phyloP scores from a whole-genome alignment of 2,329 filamentous ascomycete species.

The Ascosphaera pollenicola region DNA sequence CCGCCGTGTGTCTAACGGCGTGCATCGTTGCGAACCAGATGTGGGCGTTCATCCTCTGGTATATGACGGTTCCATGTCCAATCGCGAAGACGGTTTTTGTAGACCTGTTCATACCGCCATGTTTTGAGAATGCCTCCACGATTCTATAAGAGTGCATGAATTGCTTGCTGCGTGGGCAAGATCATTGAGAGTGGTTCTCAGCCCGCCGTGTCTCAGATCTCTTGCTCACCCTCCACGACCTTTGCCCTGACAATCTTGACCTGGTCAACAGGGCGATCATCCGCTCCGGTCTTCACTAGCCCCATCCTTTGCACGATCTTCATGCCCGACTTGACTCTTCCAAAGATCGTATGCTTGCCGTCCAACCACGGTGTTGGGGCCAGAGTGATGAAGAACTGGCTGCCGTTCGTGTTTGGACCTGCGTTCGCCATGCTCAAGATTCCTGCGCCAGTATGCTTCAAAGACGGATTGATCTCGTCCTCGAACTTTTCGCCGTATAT shows the following conservation, averaged over 20 bases:
- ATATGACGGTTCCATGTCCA: too few species aligned
- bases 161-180: too few species aligned
- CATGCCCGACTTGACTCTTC: slow-evolving; percentile 67
- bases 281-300: slow-evolving; percentile 56
- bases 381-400: slow-evolving; percentile 88
- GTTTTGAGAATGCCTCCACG: too few species aligned
- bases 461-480: slow-evolving; percentile 57
- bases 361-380: slow-evolving; percentile 92
- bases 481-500: slow-evolving; percentile 91
- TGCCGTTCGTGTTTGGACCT: slow-evolving; percentile 81
- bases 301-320: slow-evolving; percentile 72
- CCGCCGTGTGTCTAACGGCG: too few species aligned
- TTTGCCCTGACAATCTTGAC: slow-evolving; percentile 57
- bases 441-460: slow-evolving; percentile 86
- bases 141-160: too few species aligned
- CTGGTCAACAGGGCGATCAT: slow-evolving; percentile 63
- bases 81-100: too few species aligned
- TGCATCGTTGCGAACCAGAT: too few species aligned
- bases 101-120: too few species aligned
- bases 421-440: slow-evolving; percentile 94
- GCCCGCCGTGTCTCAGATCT: too few species aligned
- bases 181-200: too few species aligned
- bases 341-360: slow-evolving; percentile 94
- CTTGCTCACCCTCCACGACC: slow-evolving; percentile 30
- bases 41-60: too few species aligned